These are phyloP conservation scores for Pyrenophora teres DNA, from an alignment of 2,329 filamentous ascomycete species.

Conservation along the genomic window DNA sequence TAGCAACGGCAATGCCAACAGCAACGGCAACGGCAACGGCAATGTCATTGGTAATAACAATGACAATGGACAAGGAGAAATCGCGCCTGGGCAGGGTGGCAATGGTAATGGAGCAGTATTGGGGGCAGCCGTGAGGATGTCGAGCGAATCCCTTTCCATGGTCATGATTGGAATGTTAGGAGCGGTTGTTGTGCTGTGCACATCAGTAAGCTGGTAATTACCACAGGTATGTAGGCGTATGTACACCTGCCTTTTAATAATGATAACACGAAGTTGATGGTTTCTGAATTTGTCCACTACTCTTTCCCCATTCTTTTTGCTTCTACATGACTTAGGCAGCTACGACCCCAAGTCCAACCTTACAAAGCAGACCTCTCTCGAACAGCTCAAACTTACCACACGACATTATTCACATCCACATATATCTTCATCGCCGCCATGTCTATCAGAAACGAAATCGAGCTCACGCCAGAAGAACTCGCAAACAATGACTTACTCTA, in stretches of 20 bases:
- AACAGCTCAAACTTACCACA: too few species aligned
- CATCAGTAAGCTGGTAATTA: slow-evolving; percentile 13
- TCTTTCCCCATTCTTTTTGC: too few species aligned
- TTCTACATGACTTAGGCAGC: too few species aligned
- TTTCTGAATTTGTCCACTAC: too few species aligned
- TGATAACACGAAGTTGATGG: neutral
- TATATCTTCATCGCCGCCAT: too few species aligned
- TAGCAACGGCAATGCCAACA: slow-evolving; percentile 13
- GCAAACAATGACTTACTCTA: too few species aligned
- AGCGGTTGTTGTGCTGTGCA: slow-evolving; percentile 13
- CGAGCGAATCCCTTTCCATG: slow-evolving; percentile 12
- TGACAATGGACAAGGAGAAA: slow-evolving; percentile 14
- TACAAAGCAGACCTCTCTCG: too few species aligned
- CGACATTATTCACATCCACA: too few species aligned
- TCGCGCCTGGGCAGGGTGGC: slow-evolving; percentile 5
- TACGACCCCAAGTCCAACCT: too few species aligned
- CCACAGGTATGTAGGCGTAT: too few species aligned
- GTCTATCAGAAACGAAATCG: too few species aligned
- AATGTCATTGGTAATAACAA: slow-evolving; percentile 8
- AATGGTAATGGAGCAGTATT: slow-evolving; percentile 1
- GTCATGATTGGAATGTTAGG: slow-evolving; percentile 20
- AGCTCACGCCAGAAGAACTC: neutral
- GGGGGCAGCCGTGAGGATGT: slow-evolving; percentile 17
- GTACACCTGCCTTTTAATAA: neutral
- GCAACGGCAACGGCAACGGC: slow-evolving; percentile 6